Percentiles rank a stretch among this genome's conserved stretches.
These are phyloP conservation scores for Panicum hallii DNA, from an alignment of 202 grass and related monocot species.

Conservation along the genomic window DNA sequence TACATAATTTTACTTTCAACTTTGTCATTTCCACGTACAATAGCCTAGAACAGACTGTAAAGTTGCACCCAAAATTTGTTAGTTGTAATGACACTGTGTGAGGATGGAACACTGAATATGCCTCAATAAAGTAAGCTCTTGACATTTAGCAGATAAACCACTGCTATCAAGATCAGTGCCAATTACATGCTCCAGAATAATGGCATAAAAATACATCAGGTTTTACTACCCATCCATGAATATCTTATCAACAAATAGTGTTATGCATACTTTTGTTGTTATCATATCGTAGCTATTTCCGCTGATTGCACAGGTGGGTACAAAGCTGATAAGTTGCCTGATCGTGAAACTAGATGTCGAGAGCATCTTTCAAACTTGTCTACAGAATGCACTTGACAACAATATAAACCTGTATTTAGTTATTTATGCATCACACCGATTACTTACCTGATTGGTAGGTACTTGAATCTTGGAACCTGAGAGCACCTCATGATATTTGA, in stretches of 20 bases:
- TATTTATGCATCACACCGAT: constrained; percentile 21
- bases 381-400: constrained; percentile 7
- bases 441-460: constrained; percentile 95
- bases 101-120: background rate
- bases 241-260: constrained; percentile 16
- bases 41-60: background rate
- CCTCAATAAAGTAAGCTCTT: background rate
- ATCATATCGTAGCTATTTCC: background rate
- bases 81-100: background rate
- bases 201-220: background rate
- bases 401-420: constrained; percentile 8
- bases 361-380: constrained; percentile 19
- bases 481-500: constrained; percentile 99
- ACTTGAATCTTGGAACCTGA: constrained; percentile 96
- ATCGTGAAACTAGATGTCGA: background rate
- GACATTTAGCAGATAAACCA: constrained; percentile 8
- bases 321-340: background rate
- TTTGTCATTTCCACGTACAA: constrained; percentile 17
- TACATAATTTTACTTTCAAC: background rate
- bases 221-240: constrained; percentile 4
- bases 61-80: constrained; percentile 3
- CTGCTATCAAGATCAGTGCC: background rate
- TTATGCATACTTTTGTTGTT: background rate
- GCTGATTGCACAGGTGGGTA: background rate
- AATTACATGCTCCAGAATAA: background rate